phyloP scores from a whole-genome alignment of 2,329 filamentous ascomycete genomes.

The Apiospora hydei region DNA sequence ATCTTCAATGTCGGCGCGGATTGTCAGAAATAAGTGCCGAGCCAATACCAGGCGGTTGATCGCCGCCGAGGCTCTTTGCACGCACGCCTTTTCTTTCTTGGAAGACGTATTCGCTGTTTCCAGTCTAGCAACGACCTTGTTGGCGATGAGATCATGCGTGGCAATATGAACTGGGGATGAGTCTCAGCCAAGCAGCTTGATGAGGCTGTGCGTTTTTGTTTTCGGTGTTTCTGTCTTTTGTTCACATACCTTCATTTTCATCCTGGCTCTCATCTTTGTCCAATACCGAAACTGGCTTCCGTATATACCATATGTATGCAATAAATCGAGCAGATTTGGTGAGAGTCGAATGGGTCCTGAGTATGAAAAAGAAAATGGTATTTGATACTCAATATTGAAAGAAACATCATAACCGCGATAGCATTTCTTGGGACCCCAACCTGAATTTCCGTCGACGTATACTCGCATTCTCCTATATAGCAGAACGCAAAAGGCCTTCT shows the following conservation, averaged over 20 bases:
- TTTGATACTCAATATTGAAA: too few species aligned
- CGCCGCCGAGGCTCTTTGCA: not conserved
- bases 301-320: too few species aligned
- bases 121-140: not conserved
- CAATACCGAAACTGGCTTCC: too few species aligned
- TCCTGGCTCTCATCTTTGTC: too few species aligned
- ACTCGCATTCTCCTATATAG: not conserved
- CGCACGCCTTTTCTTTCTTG: not conserved
- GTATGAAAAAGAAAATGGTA: too few species aligned
- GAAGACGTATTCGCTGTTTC: not conserved
- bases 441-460: not conserved
- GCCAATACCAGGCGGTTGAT: constrained; percentile 1
- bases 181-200: constrained; percentile 5
- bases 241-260: too few species aligned
- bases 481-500: not conserved
- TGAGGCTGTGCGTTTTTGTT: not conserved
- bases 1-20: not conserved
- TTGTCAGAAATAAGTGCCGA: not conserved
- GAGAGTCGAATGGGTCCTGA: too few species aligned
- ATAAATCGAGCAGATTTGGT: too few species aligned
- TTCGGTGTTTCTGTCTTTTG: too few species aligned
- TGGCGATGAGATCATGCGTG: not conserved
- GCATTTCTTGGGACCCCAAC: not conserved
- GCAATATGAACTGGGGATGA: not conserved
- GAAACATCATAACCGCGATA: too few species aligned